A percentile compares a stretch with the other conserved stretches of the same genome.
Evolutionary conservation across 352 stramenopile genomes (phyloP).

Genomic region (Peronospora destructor): DNA sequence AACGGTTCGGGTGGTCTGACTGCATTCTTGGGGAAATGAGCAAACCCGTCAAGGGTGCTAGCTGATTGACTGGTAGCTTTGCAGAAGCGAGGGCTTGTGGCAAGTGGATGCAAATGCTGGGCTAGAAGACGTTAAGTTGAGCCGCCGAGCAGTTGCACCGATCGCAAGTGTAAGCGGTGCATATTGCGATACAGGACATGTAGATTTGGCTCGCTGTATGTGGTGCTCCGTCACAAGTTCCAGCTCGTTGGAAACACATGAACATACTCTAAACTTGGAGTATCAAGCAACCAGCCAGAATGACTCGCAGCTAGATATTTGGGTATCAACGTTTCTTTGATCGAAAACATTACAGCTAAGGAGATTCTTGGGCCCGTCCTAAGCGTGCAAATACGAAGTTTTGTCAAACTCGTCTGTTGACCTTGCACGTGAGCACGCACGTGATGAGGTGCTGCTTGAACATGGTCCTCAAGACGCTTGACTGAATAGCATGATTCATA

Average conservation of each 20-base stretch:
- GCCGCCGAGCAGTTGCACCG: no score
- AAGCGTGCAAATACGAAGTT: not conserved
- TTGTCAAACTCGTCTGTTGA: not conserved
- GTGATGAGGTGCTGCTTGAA: conserved; percentile 7
- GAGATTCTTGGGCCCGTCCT: not conserved
- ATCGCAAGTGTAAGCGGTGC: conserved; percentile 11
- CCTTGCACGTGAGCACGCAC: not conserved
- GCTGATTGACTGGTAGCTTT: conserved; percentile 11
- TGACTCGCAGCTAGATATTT: no score
- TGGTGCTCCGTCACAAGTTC: no score
- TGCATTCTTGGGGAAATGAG: conserved; percentile 23
- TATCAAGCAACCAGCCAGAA: not conserved
- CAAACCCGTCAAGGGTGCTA: conserved; percentile 20
- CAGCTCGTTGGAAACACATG: no score
- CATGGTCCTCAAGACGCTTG: not conserved
- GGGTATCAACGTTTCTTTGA: not conserved
- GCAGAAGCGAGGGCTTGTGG: conserved; percentile 17
- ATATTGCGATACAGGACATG: conserved; percentile 6
- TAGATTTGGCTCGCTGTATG: no score
- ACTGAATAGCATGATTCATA: not conserved
- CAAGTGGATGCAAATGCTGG: conserved; percentile 15
- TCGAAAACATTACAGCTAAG: not conserved
- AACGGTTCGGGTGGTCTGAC: conserved; percentile 16
- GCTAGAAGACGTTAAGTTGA: no score
- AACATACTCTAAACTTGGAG: not conserved